Base-by-base conservation (phyloP, 176 grass and related monocot genomes). In the Oryza longistaminata region DNA sequence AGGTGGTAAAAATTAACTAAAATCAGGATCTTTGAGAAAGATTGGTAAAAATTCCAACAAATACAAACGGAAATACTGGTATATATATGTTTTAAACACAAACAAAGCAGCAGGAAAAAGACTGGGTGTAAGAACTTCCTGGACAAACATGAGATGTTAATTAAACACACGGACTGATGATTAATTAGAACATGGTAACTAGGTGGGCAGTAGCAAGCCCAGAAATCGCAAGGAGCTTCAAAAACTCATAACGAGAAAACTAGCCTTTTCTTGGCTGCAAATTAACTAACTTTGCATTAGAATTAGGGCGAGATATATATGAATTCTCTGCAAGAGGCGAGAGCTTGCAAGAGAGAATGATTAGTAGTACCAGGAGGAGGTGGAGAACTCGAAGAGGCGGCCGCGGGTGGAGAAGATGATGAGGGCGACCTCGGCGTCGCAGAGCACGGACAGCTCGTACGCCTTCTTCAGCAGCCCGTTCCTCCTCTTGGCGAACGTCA, bases 381-480 rank as follows among this genome's bases (percentile, higher is more conserved):
- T 94, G 81, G 90, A 97, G 88, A 91, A 97, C 95, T 97, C 95
- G 70, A 87, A 97, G 90, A 97, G 87, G 64, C 92, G 92, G 78
- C 92, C 95, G 10, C 95, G 90, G 84, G 49, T 89, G 86, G 95
- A 97, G 90, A 97, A 97, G 92, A 97, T 88, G 86, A 97, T 88
- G 88, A 97, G 90, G 13, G 92, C 92, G 48, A 97, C 88, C 88
- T 97, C 95, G 83, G 95, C 95, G 61, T 97, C 95, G 68, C 95
- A 97, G 81, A 97, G 86, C 76, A 97, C 80, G 1, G 95, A 92
- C 15, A 97, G 92, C 86, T 97, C 95, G 79, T 94, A 97, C 2
- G 95, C 95, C 90, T 97, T 97, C 92, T 97, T 97, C 22, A 97
- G 91, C 66, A 97, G 82, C 16, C 95, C 92, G 78, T 91, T 94